These are phyloP conservation scores for Trametopsis cervina DNA, from an alignment of 768 basidiomycete genomes.

Conservation along the genomic window DNA sequence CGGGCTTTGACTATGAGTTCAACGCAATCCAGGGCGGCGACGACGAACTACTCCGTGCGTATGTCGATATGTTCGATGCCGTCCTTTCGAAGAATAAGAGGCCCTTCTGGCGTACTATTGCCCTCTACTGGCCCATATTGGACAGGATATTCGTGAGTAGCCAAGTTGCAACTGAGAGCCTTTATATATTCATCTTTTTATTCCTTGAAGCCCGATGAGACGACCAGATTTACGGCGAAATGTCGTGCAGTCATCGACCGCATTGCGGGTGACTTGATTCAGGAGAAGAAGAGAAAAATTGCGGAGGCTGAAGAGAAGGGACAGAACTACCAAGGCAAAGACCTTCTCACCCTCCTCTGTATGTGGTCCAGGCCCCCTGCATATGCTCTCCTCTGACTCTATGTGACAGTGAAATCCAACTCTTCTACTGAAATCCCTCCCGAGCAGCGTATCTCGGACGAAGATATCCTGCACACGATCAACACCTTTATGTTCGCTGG, in stretches of 20 bases:
- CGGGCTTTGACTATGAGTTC: constrained; percentile 85
- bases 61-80: constrained; percentile 80
- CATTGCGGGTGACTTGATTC: constrained; percentile 69
- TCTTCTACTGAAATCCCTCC: constrained; percentile 58
- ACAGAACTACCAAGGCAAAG: constrained; percentile 51
- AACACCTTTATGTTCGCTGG: constrained; percentile 91
- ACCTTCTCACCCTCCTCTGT: constrained; percentile 75
- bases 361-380: too few species aligned
- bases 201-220: constrained; percentile 45
- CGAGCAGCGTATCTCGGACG: constrained; percentile 76
- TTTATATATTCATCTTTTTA: background rate
- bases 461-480: constrained; percentile 80
- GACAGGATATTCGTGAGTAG: constrained; percentile 49
- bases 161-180: background rate
- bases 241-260: constrained; percentile 59
- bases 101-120: constrained; percentile 35
- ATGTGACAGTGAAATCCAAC: constrained; percentile 71
- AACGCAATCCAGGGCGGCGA: constrained; percentile 74
- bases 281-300: constrained; percentile 73
- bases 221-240: constrained; percentile 40
- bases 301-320: constrained; percentile 50
- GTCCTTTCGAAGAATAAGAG: constrained; percentile 56
- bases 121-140: constrained; percentile 53
- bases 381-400: background rate
- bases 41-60: constrained; percentile 72